Evolutionary conservation across 306 rosid genomes (phyloP), one percentile per base, ranked within the genome.

Genomic region (Oemleria cerasiformis): DNA sequence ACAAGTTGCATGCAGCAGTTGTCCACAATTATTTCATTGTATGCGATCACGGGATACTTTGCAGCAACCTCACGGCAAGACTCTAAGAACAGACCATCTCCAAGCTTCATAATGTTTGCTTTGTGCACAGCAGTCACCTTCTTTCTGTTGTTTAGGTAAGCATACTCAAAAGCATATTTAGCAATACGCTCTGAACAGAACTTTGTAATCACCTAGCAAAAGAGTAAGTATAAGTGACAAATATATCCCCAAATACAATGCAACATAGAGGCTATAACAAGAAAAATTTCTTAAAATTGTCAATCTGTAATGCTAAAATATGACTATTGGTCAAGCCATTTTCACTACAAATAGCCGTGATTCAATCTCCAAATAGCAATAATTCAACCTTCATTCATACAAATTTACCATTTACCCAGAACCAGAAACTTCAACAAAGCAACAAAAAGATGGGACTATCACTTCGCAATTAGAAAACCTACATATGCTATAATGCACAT

Each of bases 1-100:
- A 89, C 96, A 73, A 92, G 96, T 73, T 92, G 97, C 97, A 92
- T 92, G 88, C 97, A 92, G 72, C 97, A 92, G 73, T 92, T 92
- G 73, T 92, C 97, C 51, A 92, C 97, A 78, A 92, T 92, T 36
- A 92, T 82, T 79, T 92, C 97, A 69, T 83, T 84, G 70, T 92
- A 89, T 53, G 63, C 56, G 61, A 92, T 86, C 63, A 90, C 87
- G 6, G 97, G 96, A 78, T 87, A 89, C 8, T 72, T 63, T 19
- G 78, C 62, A 39, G 97, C 96, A 69, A 92, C 88, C 87, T 89
- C 93, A 70, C 97, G 84, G 44, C 97, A 92, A 20, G 97, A 89
- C 75, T 89, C 96, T 77, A 92, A 72, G 83, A 92, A 92, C 45
- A 92, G 82, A 65, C 96, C 97, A 77, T 92, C 97, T 19, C 92